Conservation (phyloP, 2,329 filamentous ascomycete species). For the Xylogone sp. region DNA sequence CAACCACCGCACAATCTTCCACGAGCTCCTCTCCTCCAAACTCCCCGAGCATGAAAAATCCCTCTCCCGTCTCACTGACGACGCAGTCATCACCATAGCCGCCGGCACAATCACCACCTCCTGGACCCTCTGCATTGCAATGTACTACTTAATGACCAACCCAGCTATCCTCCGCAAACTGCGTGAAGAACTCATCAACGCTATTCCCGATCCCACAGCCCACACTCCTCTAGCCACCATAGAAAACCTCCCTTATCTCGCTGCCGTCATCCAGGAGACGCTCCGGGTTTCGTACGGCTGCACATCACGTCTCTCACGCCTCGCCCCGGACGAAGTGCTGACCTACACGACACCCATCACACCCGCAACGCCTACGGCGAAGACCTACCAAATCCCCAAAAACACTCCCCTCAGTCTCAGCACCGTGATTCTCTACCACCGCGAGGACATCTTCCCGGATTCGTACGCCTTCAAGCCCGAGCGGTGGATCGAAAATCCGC, state of each 20-base stretch:
- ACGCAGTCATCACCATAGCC: neutral
- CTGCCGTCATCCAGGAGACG: neutral
- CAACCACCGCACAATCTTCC: neutral
- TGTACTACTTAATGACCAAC: neutral
- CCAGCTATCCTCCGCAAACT: neutral
- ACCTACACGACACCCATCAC: neutral
- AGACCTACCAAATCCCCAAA: slow-evolving; percentile 5
- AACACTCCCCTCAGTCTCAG: slow-evolving; percentile 36
- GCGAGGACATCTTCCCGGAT: slow-evolving; percentile 1
- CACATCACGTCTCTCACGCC: neutral
- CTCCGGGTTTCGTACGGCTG: neutral
- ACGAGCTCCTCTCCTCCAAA: neutral
- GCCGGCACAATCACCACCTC: neutral
- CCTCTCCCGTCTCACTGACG: neutral
- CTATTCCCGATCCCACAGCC: neutral
- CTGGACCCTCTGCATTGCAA: neutral
- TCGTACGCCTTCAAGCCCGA: neutral
- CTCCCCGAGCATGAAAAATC: neutral
- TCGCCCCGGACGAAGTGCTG: neutral
- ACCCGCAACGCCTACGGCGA: neutral
- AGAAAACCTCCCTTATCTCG: slow-evolving; percentile 1
- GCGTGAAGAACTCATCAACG: neutral
- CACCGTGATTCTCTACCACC: slow-evolving; percentile 5
- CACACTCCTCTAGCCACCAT: neutral
- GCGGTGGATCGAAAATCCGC: neutral